Evolutionary conservation across 495 filamentous ascomycete genomes (phyloP).

Genomic region (Amniculicola lignicola): DNA sequence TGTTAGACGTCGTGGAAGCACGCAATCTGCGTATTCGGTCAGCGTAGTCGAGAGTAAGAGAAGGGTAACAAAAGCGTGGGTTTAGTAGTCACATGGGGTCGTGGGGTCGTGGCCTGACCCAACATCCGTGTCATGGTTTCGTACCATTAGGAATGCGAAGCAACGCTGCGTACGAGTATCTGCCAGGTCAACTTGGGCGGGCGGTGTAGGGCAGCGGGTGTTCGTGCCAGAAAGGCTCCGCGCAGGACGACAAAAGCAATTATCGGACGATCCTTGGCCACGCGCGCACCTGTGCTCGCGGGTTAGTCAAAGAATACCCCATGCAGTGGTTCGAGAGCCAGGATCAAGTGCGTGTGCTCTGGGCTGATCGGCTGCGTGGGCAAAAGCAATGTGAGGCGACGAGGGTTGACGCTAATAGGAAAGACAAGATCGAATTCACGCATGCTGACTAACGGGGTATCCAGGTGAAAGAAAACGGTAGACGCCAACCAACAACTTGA

Average conservation of each 20-base stretch:
- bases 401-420: not conserved
- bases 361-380: not conserved
- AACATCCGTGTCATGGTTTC: too few relatives aligned
- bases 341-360: not conserved
- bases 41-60: not conserved
- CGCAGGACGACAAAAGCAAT: too few relatives aligned
- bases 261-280: too few relatives aligned
- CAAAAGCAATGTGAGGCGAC: conserved; percentile 10
- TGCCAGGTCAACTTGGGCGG: too few relatives aligned
- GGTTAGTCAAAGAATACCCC: too few relatives aligned
- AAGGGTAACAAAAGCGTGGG: not conserved
- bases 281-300: too few relatives aligned
- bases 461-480: not conserved
- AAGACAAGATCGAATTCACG: conserved; percentile 5
- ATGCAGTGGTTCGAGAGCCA: not conserved
- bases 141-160: too few relatives aligned
- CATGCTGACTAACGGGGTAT: not conserved
- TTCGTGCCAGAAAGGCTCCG: too few relatives aligned
- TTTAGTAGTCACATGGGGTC: not conserved
- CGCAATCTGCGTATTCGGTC: conserved; percentile 9
- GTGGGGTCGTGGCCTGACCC: too few relatives aligned
- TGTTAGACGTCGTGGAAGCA: not conserved
- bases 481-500: not conserved
- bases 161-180: too few relatives aligned
- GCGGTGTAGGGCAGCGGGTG: too few relatives aligned